Conservation (phyloP, 2,329 filamentous ascomycete species). For the Diaporthe batatas region DNA sequence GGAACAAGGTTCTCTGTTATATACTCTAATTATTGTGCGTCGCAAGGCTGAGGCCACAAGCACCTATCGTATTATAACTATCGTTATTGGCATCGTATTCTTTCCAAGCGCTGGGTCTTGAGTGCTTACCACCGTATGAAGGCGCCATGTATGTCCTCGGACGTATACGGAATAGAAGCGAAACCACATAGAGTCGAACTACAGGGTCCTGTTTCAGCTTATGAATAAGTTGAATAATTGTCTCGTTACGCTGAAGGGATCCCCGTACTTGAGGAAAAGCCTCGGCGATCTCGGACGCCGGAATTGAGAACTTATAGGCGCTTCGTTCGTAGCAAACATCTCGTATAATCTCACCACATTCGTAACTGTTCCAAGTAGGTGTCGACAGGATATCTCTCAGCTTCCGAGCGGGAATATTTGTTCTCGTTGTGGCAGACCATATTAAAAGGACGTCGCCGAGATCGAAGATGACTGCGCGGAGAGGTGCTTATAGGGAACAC, state of each 20-base stretch:
- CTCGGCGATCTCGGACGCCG: conserved; percentile 45
- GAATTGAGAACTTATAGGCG: conserved; percentile 46
- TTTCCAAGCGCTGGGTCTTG: no score
- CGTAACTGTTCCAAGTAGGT: conserved; percentile 36
- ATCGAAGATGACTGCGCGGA: not conserved
- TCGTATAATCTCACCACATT: conserved; percentile 48
- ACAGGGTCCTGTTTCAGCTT: conserved; percentile 45
- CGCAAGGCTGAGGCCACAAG: no score
- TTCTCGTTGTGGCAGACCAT: not conserved
- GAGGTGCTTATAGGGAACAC: not conserved
- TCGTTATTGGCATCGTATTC: no score
- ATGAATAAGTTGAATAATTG: conserved; percentile 45
- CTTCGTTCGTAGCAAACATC: conserved; percentile 46
- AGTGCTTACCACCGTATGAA: no score
- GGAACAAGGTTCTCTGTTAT: conserved; percentile 25
- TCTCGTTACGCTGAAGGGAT: conserved; percentile 47
- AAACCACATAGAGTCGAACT: no score
- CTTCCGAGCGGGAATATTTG: conserved; percentile 46
- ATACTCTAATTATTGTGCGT: no score
- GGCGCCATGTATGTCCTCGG: no score
- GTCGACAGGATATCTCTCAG: no score
- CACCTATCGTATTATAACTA: no score
- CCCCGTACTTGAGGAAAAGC: conserved; percentile 49
- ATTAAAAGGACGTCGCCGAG: not conserved
- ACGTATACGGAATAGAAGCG: no score